Base-by-base conservation (phyloP, 129 eudicot genomes). In the Arctium minus region DNA sequence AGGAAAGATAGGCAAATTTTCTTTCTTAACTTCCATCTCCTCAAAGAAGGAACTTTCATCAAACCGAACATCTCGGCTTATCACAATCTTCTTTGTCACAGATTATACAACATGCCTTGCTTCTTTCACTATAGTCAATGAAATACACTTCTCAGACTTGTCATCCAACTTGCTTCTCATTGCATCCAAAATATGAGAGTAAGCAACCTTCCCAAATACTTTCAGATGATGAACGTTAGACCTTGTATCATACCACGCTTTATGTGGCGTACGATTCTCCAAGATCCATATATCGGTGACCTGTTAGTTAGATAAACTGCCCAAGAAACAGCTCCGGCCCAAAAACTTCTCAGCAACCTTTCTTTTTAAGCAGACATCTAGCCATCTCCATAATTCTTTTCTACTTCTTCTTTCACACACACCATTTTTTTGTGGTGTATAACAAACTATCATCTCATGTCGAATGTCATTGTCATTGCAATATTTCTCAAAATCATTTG, bases 381-480 rank as follows among this genome's bases (percentile, higher is more conserved):
- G 67, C 67, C 67, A 75, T 75, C 7, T 75, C 67, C 33, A 75
- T 42, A 17, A 39, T 75, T 44, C 31, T 74, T 6, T 74, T 6
- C 48, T 8, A 33, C 39, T 40, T 5, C 39, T 17, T 31, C 31
- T 74, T 74, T 8, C 37, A 46, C 37, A 46, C 37, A 75, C 68
- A 6, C 79, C 79, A 75, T 75, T 75, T 75, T 75, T 37, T 44
- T 75, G 79, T 27, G 68, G 74, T 31, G 74, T 70, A 32, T 30
- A 70, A 8, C 17, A n/a, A 8, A 18, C 30, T 4, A 17, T 70
- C 74, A 70, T 29, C 29, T 31, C 74, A 70, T 27, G 38, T 7
- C 38, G 12, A 29, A 70, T 70, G 12, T 40, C 74, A 70, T 29
- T 10, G 37, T 4, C 74, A 1, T 31, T 6, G 29, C 74, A 70